A percentile compares a stretch with the other conserved stretches of the same genome.
Evolutionary conservation across 768 basidiomycete species (phyloP).

Genomic region (Trametes punicea): DNA sequence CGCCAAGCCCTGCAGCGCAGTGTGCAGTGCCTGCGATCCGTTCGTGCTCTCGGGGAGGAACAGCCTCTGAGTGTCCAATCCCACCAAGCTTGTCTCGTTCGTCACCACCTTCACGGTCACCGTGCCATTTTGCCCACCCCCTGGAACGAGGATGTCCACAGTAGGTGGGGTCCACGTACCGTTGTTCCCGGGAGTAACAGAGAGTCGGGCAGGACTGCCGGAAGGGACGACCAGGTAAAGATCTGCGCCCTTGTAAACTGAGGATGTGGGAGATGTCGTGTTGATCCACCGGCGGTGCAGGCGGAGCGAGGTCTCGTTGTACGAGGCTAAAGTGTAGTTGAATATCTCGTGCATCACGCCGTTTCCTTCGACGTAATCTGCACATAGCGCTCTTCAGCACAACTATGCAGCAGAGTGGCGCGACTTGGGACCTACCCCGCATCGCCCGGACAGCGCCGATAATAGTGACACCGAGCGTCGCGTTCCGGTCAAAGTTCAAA

Average conservation of each 20-base stretch:
- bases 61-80: slow-evolving; percentile 31
- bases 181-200: slow-evolving; percentile 33
- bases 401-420: neutral
- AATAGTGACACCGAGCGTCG: slow-evolving; percentile 40
- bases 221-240: slow-evolving; percentile 29
- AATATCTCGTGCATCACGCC: slow-evolving; percentile 43
- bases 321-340: slow-evolving; percentile 40
- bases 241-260: slow-evolving; percentile 32
- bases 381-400: neutral
- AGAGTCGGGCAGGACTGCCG: slow-evolving; percentile 30
- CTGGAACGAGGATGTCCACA: slow-evolving; percentile 34
- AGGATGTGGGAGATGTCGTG: slow-evolving; percentile 31
- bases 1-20: slow-evolving; percentile 29
- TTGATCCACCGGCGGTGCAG: slow-evolving; percentile 43
- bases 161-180: slow-evolving; percentile 33
- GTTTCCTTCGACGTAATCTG: slow-evolving; percentile 34
- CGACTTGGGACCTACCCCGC: slow-evolving; percentile 28
- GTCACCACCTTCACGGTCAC: slow-evolving; percentile 34
- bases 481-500: slow-evolving; percentile 33
- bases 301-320: slow-evolving; percentile 34
- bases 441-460: slow-evolving; percentile 42
- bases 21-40: slow-evolving; percentile 26
- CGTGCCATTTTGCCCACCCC: slow-evolving; percentile 19
- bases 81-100: slow-evolving; percentile 37
- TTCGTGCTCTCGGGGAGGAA: slow-evolving; percentile 33